Evolutionary conservation across 2,329 filamentous ascomycete genomes (phyloP).

Genomic region (Trichoderma brevicompactum): DNA sequence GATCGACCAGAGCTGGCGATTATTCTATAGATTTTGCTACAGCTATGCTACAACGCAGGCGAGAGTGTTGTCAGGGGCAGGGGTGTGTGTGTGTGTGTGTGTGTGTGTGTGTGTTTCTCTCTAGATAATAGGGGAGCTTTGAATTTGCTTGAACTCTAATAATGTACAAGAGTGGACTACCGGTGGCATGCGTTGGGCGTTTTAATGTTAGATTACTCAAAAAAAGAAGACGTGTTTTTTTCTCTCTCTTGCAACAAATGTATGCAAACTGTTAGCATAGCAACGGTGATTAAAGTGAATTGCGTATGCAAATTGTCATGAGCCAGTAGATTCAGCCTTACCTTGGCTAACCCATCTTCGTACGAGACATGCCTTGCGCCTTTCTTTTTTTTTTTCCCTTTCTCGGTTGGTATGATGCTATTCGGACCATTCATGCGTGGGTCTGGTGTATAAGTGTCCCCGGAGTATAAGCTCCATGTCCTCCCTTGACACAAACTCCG

Average conservation of each 20-base stretch:
- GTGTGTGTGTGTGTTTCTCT: too few relatives aligned
- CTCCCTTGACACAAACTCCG: background rate
- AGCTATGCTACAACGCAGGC: background rate
- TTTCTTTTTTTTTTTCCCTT: too few relatives aligned
- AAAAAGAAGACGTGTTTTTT: constrained; percentile 11
- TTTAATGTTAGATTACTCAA: constrained; percentile 20
- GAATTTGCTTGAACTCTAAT: constrained; percentile 10
- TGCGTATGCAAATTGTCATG: background rate
- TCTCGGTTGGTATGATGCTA: background rate
- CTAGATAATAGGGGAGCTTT: background rate
- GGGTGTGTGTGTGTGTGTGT: too few relatives aligned
- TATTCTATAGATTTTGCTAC: constrained; percentile 62
- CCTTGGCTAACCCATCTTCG: background rate
- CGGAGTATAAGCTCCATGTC: background rate
- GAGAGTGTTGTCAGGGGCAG: background rate
- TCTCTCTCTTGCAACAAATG: background rate
- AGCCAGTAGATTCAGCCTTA: background rate
- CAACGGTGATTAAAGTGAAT: background rate
- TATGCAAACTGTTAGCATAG: background rate
- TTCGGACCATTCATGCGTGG: background rate
- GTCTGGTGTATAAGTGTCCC: background rate
- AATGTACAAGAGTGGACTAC: constrained; percentile 22
- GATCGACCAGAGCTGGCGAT: constrained; percentile 82
- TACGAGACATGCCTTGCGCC: background rate
- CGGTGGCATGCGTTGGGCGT: constrained; percentile 25